Conservation (phyloP, 768 basidiomycete genomes). For the Postia placenta region DNA sequence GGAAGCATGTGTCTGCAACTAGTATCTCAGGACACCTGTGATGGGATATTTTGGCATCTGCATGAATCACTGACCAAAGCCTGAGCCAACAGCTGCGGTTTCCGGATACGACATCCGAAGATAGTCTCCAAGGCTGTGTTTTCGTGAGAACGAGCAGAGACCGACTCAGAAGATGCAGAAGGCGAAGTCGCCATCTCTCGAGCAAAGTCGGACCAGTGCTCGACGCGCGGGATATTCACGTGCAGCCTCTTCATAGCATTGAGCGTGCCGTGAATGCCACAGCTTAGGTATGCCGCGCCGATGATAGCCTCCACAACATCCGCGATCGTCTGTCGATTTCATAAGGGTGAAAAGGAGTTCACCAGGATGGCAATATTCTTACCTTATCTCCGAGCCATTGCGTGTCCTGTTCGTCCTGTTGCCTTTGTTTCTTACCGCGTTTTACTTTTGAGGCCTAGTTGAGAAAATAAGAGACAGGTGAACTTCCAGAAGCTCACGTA, state of each 20-base stretch:
- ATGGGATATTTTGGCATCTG: no score
- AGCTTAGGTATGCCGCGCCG: slow-evolving; percentile 73
- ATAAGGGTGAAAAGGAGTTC: no score
- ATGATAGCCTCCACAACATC: slow-evolving; percentile 84
- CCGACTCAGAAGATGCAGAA: neutral
- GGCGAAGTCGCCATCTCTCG: slow-evolving; percentile 25
- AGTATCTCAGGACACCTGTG: no score
- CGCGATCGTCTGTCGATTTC: slow-evolving; percentile 54
- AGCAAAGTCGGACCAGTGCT: slow-evolving; percentile 70
- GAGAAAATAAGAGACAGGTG: no score
- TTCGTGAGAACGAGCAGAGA: slow-evolving; percentile 34
- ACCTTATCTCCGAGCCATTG: slow-evolving; percentile 81
- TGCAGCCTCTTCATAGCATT: slow-evolving; percentile 57
- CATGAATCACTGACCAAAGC: slow-evolving; percentile 57
- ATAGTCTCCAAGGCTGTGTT: slow-evolving; percentile 61
- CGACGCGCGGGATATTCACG: slow-evolving; percentile 57
- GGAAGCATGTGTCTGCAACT: slow-evolving; percentile 64
- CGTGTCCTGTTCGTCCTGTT: slow-evolving; percentile 33
- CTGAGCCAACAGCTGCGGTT: slow-evolving; percentile 60
- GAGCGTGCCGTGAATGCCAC: slow-evolving; percentile 63
- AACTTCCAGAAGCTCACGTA: no score
- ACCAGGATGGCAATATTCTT: no score
- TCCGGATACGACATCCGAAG: slow-evolving; percentile 55
- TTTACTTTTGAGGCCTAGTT: no score
- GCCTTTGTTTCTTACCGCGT: slow-evolving; percentile 34